Conservation (phyloP, 2,329 filamentous ascomycete genomes). For the Grosmannia clavigera region DNA sequence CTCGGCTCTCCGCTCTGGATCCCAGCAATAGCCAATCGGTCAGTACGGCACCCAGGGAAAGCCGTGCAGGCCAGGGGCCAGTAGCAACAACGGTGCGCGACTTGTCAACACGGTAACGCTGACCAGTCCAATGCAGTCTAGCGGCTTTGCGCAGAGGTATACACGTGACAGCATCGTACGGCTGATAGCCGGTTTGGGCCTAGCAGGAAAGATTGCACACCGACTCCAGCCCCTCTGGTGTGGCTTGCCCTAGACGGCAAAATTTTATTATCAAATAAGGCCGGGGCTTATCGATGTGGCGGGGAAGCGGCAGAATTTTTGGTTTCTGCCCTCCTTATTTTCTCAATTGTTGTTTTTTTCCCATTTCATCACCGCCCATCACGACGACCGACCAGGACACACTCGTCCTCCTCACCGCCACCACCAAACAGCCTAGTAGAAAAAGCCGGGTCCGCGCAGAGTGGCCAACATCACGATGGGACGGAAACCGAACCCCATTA, state of each 20-base stretch:
- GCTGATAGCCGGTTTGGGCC: not conserved
- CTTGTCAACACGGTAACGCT: not conserved
- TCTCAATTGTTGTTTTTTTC: slow-evolving; percentile 5
- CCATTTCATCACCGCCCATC: slow-evolving; percentile 5
- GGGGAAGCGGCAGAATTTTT: slow-evolving; percentile 13
- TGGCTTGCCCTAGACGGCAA: slow-evolving; percentile 2
- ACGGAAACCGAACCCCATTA: slow-evolving; percentile 70
- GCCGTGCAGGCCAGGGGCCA: not conserved
- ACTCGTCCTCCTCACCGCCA: not conserved
- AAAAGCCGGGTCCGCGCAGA: not conserved
- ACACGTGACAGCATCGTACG: not conserved
- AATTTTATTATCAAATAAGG: slow-evolving; percentile 5
- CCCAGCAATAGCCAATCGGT: too few relatives aligned
- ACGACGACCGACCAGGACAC: not conserved
- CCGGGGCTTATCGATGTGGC: slow-evolving; percentile 9
- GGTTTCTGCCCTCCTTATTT: slow-evolving; percentile 1
- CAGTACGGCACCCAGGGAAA: too few relatives aligned
- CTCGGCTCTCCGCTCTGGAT: too few relatives aligned
- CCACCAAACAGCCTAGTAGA: not conserved
- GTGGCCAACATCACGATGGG: slow-evolving; percentile 46
- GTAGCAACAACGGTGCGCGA: not conserved
- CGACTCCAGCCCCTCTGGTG: slow-evolving; percentile 1
- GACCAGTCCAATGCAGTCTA: too few relatives aligned
- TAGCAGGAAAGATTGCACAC: not conserved
- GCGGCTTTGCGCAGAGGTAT: too few relatives aligned